Conservation (phyloP, 106 monocot species). For the Hemerocallis citrina region DNA sequence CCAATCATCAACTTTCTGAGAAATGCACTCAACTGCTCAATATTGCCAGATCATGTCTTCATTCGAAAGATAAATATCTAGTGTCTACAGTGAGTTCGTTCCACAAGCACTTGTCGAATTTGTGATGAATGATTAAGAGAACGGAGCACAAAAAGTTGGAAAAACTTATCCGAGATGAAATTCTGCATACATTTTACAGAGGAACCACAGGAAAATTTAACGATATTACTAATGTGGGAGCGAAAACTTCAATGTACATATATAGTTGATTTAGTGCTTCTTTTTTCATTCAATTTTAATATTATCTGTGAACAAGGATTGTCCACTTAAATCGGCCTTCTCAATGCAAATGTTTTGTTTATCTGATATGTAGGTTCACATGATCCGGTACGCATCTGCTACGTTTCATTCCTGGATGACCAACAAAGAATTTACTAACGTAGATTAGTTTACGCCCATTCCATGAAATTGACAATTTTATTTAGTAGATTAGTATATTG, state of each 20-base stretch:
- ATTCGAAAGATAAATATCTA: slow-evolving; percentile 15
- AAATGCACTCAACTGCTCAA: slow-evolving; percentile 21
- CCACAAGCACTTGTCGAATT: not conserved
- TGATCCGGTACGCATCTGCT: no score
- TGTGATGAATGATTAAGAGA: not conserved
- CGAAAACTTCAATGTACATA: not conserved
- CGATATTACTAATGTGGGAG: not conserved
- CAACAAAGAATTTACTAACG: no score
- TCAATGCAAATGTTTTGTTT: no score
- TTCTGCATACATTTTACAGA: not conserved
- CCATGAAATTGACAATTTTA: no score
- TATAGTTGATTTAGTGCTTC: no score
- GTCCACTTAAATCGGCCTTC: no score
- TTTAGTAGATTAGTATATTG: no score
- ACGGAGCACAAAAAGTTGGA: not conserved
- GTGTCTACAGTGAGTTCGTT: slow-evolving; percentile 11
- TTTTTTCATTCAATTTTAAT: no score
- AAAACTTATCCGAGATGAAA: not conserved
- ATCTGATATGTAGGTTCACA: no score
- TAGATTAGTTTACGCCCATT: no score
- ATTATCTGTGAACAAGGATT: not conserved
- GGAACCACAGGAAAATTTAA: not conserved
- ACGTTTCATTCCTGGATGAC: no score
- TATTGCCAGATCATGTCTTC: slow-evolving; percentile 15
- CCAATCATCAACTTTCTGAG: slow-evolving; percentile 4